These are phyloP conservation scores for Kwoniella sp. DNA, from an alignment of 768 basidiomycete genomes.

Conservation along the genomic window DNA sequence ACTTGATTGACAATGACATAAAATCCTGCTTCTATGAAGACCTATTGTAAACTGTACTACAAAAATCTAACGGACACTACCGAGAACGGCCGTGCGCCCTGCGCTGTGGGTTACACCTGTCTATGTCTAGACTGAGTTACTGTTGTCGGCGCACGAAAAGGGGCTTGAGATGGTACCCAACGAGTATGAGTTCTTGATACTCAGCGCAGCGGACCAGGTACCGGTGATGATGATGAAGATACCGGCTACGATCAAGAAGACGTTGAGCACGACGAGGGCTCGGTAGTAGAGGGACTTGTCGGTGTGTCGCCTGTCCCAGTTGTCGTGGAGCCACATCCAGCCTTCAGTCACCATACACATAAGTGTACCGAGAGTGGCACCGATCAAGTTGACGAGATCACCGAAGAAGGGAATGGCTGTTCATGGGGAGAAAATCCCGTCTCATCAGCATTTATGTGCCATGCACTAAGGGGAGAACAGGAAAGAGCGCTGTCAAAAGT, in stretches of 20 bases:
- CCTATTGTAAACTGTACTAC: not conserved
- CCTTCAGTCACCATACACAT: slow-evolving; percentile 33
- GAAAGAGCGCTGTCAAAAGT: slow-evolving; percentile 2
- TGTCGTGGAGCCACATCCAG: slow-evolving; percentile 49
- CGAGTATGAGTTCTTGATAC: slow-evolving; percentile 33
- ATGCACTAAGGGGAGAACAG: too few species aligned
- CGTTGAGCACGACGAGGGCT: slow-evolving; percentile 29
- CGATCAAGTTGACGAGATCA: slow-evolving; percentile 34
- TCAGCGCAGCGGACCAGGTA: slow-evolving; percentile 34
- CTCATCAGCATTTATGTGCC: too few species aligned
- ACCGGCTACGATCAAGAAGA: slow-evolving; percentile 37
- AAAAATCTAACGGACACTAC: not conserved
- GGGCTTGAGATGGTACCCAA: slow-evolving; percentile 34
- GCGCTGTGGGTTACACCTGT: too few species aligned
- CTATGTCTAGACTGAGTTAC: slow-evolving; percentile 22
- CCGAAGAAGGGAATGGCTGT: slow-evolving; percentile 39
- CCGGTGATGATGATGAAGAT: slow-evolving; percentile 44
- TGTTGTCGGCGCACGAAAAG: slow-evolving; percentile 46
- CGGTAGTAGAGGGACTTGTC: slow-evolving; percentile 36
- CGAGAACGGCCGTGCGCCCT: too few species aligned
- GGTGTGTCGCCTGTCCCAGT: slow-evolving; percentile 23
- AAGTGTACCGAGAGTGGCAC: slow-evolving; percentile 35
- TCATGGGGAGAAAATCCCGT: not conserved
- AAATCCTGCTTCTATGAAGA: not conserved
- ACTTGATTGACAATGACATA: not conserved